Percentiles rank a stretch among this genome's conserved stretches.
phyloP scores from a whole-genome alignment of 257 asterid species.

The Fraxinus cuspidata region DNA sequence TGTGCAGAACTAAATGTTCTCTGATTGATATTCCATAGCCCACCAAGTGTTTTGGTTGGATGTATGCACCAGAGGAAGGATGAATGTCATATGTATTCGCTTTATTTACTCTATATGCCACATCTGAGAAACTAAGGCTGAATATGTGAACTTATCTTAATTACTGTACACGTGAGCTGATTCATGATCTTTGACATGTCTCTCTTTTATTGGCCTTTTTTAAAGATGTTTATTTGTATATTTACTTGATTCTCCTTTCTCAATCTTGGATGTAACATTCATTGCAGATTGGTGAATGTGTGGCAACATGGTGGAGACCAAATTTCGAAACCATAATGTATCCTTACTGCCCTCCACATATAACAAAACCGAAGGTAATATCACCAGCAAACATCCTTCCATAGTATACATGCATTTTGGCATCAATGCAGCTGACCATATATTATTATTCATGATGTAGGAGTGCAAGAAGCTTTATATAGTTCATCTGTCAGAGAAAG shows the following conservation, averaged over 20 bases:
- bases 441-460: constrained; percentile 39
- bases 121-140: background rate
- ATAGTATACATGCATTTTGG: background rate
- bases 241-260: constrained; percentile 8
- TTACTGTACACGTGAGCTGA: background rate
- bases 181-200: background rate
- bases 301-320: constrained; percentile 98
- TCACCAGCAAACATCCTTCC: background rate
- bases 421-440: background rate
- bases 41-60: background rate
- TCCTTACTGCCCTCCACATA: constrained; percentile 97
- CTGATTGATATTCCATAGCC: background rate
- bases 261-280: constrained; percentile 16
- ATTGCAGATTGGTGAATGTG: constrained; percentile 93
- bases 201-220: background rate
- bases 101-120: background rate
- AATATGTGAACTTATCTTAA: background rate
- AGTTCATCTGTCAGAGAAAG: constrained; percentile 93
- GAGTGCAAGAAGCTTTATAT: constrained; percentile 92
- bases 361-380: constrained; percentile 80
- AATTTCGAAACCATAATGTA: constrained; percentile 92
- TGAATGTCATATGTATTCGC: background rate
- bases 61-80: background rate
- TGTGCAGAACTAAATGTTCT: background rate
- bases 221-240: background rate